phyloP scores from a whole-genome alignment of 2,329 filamentous ascomycete genomes.

The Microascus cirrosus region DNA sequence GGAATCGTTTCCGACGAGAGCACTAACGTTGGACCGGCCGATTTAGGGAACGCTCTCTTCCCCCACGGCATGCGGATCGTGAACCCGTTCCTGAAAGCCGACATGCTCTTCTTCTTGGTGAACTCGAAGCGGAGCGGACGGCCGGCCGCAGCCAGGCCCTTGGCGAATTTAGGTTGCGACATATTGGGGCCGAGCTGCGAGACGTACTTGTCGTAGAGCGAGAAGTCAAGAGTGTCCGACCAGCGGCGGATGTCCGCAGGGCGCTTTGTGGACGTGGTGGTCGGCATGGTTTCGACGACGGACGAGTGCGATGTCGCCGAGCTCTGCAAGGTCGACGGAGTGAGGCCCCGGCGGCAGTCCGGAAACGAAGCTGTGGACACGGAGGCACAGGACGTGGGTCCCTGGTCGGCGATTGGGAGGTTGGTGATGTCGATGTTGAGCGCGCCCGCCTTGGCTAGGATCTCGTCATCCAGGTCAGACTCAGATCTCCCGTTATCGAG shows the following conservation, averaged over 20 bases:
- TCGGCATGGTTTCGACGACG: constrained; percentile 11
- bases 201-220: constrained; percentile 40
- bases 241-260: constrained; percentile 12
- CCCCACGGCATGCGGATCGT: constrained; percentile 29
- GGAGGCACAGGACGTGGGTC: constrained; percentile 25
- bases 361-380: constrained; percentile 23
- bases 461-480: constrained; percentile 23
- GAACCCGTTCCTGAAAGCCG: constrained; percentile 32
- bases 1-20: background rate
- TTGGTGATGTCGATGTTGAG: constrained; percentile 20
- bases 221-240: constrained; percentile 29
- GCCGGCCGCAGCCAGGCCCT: constrained; percentile 10
- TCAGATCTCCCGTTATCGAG: constrained; percentile 22
- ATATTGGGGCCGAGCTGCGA: constrained; percentile 29
- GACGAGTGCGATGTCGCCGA: constrained; percentile 26
- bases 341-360: constrained; percentile 24
- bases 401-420: constrained; percentile 17
- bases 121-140: constrained; percentile 30
- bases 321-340: constrained; percentile 19
- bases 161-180: constrained; percentile 23
- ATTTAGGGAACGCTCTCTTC: constrained; percentile 21
- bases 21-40: constrained; percentile 21
- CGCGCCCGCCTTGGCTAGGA: constrained; percentile 21
- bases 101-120: constrained; percentile 31
- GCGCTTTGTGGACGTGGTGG: constrained; percentile 3